These are phyloP conservation scores for Apiospora marii DNA, from an alignment of 2,329 filamentous ascomycete genomes.

Conservation along the genomic window DNA sequence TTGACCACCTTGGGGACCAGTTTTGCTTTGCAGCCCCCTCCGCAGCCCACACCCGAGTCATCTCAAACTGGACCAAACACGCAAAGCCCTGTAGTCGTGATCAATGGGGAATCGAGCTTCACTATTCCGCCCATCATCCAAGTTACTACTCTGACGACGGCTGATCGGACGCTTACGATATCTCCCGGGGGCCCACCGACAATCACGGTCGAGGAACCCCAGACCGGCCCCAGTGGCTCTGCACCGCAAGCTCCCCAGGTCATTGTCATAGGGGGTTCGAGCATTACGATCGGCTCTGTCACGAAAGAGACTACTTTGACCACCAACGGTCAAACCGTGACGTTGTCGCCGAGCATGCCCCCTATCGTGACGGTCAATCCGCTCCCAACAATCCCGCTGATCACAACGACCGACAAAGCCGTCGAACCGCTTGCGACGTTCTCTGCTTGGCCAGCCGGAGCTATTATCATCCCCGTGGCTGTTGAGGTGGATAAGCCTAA, in stretches of 20 bases:
- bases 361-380: not conserved
- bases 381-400: not conserved
- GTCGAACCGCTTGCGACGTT: not conserved
- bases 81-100: not conserved
- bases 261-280: not conserved
- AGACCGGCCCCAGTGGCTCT: not conserved
- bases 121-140: not conserved
- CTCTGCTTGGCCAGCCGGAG: not conserved
- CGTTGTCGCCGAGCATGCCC: not conserved
- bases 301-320: not conserved
- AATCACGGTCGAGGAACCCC: not conserved
- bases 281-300: not conserved
- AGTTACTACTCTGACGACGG: not conserved
- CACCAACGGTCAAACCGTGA: not conserved
- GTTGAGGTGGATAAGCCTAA: not conserved
- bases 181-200: not conserved
- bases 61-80: not conserved
- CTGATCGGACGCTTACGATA: not conserved
- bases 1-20: not conserved
- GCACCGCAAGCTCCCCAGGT: not conserved
- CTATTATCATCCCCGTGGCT: not conserved
- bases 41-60: not conserved
- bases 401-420: not conserved
- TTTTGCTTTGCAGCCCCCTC: not conserved
- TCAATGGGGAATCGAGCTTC: not conserved